Conservation (phyloP, 2,329 filamentous ascomycete species). For the Colletotrichum coccodes region DNA sequence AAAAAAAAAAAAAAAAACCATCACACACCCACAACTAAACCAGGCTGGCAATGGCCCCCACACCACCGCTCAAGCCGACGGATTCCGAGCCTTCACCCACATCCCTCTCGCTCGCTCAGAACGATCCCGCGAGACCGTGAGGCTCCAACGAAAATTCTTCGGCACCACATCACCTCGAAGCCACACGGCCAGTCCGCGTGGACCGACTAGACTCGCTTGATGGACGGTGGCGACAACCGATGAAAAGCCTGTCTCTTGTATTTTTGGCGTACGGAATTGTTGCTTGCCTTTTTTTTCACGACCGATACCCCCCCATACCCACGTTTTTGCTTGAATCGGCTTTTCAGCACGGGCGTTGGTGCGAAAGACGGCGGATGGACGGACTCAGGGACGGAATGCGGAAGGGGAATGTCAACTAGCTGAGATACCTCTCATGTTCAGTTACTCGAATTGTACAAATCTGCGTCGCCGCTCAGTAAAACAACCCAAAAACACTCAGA, state of each 20-base stretch:
- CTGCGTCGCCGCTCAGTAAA: not conserved
- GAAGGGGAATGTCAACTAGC: not conserved
- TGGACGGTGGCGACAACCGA: conserved; percentile 1
- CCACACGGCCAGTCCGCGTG: not conserved
- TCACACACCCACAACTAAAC: not conserved
- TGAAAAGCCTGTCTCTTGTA: not conserved
- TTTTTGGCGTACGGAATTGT: not conserved
- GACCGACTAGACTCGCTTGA: not conserved
- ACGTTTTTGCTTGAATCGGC: not conserved
- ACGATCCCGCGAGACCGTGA: not conserved
- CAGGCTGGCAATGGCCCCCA: conserved; percentile 2
- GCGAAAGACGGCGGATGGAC: not conserved
- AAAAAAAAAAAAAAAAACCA: not conserved
- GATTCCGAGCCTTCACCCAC: conserved; percentile 11
- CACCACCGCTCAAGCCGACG: conserved; percentile 18
- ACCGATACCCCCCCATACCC: conserved; percentile 26
- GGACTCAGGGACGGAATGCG: not conserved
- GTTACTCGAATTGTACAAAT: not conserved
- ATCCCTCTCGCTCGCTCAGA: not conserved
- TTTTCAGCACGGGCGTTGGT: conserved; percentile 16
- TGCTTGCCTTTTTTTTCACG: not conserved
- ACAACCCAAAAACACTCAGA: not conserved
- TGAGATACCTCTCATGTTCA: not conserved
- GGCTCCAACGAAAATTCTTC: conserved; percentile 23
- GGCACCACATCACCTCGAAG: not conserved